Evolutionary conservation across 1,139 yeast genomes (phyloP).

Genomic region (Magnusiomyces clavatus): DNA sequence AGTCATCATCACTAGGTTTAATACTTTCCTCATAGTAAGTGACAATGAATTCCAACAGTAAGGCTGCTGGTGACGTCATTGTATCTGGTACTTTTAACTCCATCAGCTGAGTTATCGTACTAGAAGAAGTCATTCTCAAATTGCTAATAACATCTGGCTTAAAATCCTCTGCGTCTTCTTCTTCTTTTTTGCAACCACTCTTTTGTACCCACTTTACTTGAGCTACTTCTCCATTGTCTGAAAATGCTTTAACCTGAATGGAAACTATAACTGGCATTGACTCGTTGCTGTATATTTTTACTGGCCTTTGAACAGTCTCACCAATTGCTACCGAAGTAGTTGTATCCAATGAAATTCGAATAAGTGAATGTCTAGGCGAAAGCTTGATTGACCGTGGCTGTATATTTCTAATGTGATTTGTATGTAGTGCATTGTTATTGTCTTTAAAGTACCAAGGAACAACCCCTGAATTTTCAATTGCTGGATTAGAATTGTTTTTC

Average conservation of each 20-base stretch:
- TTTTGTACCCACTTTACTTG: conserved; percentile 13
- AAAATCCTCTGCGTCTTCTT: background rate
- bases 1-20: background rate
- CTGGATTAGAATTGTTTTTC: conserved; percentile 2
- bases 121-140: conserved; percentile 1
- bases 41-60: conserved; percentile 19
- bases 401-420: background rate
- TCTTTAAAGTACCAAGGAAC: conserved; percentile 10
- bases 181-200: conserved; percentile 15
- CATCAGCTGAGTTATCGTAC: conserved; percentile 12
- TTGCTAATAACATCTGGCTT: conserved; percentile 6
- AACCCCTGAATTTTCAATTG: conserved; percentile 9
- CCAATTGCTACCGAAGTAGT: conserved; percentile 25
- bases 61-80: conserved; percentile 13
- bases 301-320: conserved; percentile 20
- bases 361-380: conserved; percentile 26
- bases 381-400: conserved; percentile 14
- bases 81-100: conserved; percentile 20
- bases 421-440: background rate
- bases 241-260: conserved; percentile 18
- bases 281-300: conserved; percentile 26
- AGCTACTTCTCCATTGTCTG: conserved; percentile 12
- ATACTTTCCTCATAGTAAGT: conserved; percentile 20
- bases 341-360: conserved; percentile 18
- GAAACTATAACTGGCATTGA: conserved; percentile 21